A percentile compares a stretch with the other conserved stretches of the same genome.
Conservation (phyloP, 2,329 filamentous ascomycete genomes). For the Apiospora pterosperma region DNA sequence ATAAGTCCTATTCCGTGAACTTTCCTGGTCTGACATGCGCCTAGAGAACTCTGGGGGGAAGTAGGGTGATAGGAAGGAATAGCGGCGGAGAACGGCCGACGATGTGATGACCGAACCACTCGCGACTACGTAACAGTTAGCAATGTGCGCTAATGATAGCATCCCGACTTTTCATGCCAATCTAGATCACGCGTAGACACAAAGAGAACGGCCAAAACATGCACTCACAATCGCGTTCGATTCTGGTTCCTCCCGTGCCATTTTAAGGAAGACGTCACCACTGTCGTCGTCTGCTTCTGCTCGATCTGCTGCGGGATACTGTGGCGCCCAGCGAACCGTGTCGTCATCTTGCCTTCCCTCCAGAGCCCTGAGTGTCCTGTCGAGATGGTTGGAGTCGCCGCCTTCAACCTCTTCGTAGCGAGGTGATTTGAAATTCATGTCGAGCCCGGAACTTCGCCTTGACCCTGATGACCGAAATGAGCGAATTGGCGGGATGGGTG, state of each 20-base stretch:
- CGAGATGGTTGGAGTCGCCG: slow-evolving; percentile 41
- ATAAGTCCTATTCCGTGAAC: slow-evolving; percentile 34
- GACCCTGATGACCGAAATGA: slow-evolving; percentile 55
- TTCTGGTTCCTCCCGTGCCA: slow-evolving; percentile 48
- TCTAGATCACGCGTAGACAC: slow-evolving; percentile 9
- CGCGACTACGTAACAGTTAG: slow-evolving; percentile 37
- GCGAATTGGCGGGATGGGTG: slow-evolving; percentile 50
- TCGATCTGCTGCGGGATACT: slow-evolving; percentile 10
- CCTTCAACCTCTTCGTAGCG: slow-evolving; percentile 42
- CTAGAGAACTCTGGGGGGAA: slow-evolving; percentile 48
- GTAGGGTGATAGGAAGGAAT: slow-evolving; percentile 43
- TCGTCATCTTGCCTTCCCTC: slow-evolving; percentile 43
- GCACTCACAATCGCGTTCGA: slow-evolving; percentile 41
- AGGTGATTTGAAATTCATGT: slow-evolving; percentile 45
- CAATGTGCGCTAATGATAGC: neutral
- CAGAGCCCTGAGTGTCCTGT: slow-evolving; percentile 47
- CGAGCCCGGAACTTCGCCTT: slow-evolving; percentile 50
- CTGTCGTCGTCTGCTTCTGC: slow-evolving; percentile 47
- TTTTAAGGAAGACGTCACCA: slow-evolving; percentile 56
- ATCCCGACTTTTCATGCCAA: neutral
- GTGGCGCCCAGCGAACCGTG: slow-evolving; percentile 31
- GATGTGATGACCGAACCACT: slow-evolving; percentile 41
- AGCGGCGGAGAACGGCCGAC: slow-evolving; percentile 51
- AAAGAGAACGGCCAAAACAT: neutral
- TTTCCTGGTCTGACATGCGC: slow-evolving; percentile 56